phyloP scores from a whole-genome alignment of 371 early-diverging fungal species.

The Mucor velutinosus region DNA sequence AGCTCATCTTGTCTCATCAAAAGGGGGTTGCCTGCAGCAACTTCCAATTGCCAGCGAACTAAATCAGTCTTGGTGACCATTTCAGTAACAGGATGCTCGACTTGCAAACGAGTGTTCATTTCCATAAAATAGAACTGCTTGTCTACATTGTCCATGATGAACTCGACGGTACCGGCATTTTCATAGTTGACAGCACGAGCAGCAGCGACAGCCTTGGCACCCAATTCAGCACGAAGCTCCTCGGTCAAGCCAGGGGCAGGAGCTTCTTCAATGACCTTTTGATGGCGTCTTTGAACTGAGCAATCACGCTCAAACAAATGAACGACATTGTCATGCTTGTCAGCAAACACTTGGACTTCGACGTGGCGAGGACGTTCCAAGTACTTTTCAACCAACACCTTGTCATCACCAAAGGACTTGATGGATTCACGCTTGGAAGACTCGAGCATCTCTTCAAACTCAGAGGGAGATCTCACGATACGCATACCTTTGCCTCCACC shows the following conservation, averaged over 20 bases:
- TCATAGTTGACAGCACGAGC: conserved; percentile 91
- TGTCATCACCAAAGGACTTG: conserved; percentile 91
- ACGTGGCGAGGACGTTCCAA: conserved; percentile 88
- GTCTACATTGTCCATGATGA: conserved; percentile 89
- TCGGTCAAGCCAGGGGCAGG: conserved; percentile 73
- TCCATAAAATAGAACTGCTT: conserved; percentile 97
- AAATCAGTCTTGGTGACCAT: conserved; percentile 94
- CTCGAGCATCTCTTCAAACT: conserved; percentile 87
- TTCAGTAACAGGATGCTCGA: conserved; percentile 98
- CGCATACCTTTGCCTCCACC: conserved; percentile 99
- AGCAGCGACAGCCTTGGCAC: conserved; percentile 91
- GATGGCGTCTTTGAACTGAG: conserved; percentile 96
- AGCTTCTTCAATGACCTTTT: conserved; percentile 95
- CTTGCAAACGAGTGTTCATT: conserved; percentile 95
- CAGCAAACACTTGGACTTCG: conserved; percentile 97
- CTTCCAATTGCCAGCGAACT: conserved; percentile 91
- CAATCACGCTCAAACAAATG: conserved; percentile 98
- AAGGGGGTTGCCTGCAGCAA: conserved; percentile 84
- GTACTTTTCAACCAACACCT: conserved; percentile 92
- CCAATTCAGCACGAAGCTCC: conserved; percentile 76
- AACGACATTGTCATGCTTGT: conserved; percentile 84
- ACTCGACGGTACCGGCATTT: conserved; percentile 98
- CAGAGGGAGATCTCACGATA: conserved; percentile 74
- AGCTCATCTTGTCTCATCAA: conserved; percentile 78
- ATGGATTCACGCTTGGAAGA: conserved; percentile 84